These are phyloP conservation scores for Phytophthora citrophthora DNA, from an alignment of 352 stramenopile genomes.

Conservation along the genomic window DNA sequence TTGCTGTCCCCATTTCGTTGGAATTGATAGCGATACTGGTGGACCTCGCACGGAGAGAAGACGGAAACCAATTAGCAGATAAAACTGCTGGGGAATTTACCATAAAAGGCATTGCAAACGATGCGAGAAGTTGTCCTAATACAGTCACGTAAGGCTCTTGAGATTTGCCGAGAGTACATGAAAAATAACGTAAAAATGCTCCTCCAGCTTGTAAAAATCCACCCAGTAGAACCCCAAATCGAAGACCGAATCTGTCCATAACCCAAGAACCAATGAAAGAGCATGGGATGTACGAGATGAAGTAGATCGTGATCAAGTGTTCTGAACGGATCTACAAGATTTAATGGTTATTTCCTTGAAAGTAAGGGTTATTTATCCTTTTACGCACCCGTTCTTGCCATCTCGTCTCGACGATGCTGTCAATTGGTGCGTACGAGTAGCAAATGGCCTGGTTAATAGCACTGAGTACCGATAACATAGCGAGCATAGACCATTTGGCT, in stretches of 20 bases:
- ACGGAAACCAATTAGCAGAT: slow-evolving; percentile 76
- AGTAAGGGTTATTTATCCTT: background rate
- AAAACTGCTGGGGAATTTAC: slow-evolving; percentile 76
- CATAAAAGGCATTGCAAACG: slow-evolving; percentile 80
- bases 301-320: slow-evolving; percentile 80
- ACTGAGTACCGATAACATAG: slow-evolving; percentile 62
- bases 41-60: slow-evolving; percentile 60
- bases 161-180: slow-evolving; percentile 23
- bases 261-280: slow-evolving; percentile 80
- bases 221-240: slow-evolving; percentile 62
- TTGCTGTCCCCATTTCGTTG: slow-evolving; percentile 65
- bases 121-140: slow-evolving; percentile 61
- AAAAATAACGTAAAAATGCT: slow-evolving; percentile 49
- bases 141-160: slow-evolving; percentile 49
- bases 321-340: slow-evolving; percentile 57
- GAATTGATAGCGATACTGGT: slow-evolving; percentile 77
- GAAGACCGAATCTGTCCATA: slow-evolving; percentile 72
- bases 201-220: slow-evolving; percentile 56
- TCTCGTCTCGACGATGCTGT: slow-evolving; percentile 51
- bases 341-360: background rate
- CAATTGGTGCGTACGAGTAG: slow-evolving; percentile 77
- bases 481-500: slow-evolving; percentile 71
- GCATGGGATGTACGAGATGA: slow-evolving; percentile 78
- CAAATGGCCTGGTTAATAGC: slow-evolving; percentile 74
- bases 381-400: slow-evolving; percentile 50